Evolutionary conservation across 495 filamentous ascomycete species (phyloP).

Genomic region (Penicillium egyptiacum): DNA sequence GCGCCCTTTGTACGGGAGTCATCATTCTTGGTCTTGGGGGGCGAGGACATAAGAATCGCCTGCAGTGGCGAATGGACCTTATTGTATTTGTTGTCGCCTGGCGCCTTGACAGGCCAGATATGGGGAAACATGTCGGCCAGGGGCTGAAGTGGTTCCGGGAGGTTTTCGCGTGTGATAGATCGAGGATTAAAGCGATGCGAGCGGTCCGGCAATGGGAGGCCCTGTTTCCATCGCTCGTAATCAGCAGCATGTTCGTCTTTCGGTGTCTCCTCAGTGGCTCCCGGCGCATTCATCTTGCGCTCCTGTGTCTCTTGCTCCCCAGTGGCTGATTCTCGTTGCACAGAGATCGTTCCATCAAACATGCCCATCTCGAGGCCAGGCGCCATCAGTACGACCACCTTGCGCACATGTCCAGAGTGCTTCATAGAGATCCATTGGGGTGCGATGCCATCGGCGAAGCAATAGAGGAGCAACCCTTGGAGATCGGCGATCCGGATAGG

Average conservation of each 20-base stretch:
- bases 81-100: constrained; percentile 76
- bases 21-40: constrained; percentile 60
- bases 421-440: constrained; percentile 86
- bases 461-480: constrained; percentile 80
- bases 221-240: constrained; percentile 45
- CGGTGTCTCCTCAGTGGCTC: constrained; percentile 17
- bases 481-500: constrained; percentile 76
- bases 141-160: constrained; percentile 64
- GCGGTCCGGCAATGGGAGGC: constrained; percentile 41
- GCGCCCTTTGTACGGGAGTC: constrained; percentile 53
- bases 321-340: constrained; percentile 26
- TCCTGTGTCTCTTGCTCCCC: constrained; percentile 10
- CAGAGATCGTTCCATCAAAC: constrained; percentile 70
- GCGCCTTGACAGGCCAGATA: constrained; percentile 84
- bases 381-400: constrained; percentile 90
- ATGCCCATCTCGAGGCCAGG: constrained; percentile 87
- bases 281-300: constrained; percentile 15
- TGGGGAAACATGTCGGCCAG: constrained; percentile 82
- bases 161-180: constrained; percentile 54
- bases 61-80: constrained; percentile 82
- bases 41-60: constrained; percentile 69
- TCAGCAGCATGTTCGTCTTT: constrained; percentile 34
- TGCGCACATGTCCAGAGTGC: constrained; percentile 72
- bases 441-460: constrained; percentile 77
- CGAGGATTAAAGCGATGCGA: constrained; percentile 69